phyloP scores from a whole-genome alignment of 257 asterid genomes.

The Solanum ossicruentum region DNA sequence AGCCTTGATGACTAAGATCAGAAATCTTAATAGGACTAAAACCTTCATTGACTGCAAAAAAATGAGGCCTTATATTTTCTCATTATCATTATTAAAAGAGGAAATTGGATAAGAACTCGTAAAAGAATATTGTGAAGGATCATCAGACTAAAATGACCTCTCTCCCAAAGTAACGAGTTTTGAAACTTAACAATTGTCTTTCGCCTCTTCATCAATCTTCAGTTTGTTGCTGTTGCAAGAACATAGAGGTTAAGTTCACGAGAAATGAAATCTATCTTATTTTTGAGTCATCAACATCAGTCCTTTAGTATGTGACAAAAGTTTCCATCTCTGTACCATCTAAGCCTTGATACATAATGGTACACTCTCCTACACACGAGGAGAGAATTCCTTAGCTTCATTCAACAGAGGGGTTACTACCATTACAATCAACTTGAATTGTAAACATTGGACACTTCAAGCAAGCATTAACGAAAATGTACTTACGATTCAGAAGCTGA shows the following conservation, averaged over 20 bases:
- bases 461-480: conserved; percentile 8
- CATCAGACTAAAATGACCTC: not conserved
- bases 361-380: too few species aligned
- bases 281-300: too few species aligned
- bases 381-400: too few species aligned
- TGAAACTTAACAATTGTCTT: not conserved
- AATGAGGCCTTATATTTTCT: not conserved
- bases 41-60: not conserved
- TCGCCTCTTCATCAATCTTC: not conserved
- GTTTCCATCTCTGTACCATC: too few species aligned
- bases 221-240: not conserved
- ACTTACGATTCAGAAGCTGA: conserved; percentile 84
- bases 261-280: too few species aligned
- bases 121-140: not conserved
- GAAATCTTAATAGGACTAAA: not conserved
- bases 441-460: not conserved
- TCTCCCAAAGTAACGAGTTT: not conserved
- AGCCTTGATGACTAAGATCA: not conserved
- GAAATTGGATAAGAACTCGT: not conserved
- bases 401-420: too few species aligned
- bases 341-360: too few species aligned
- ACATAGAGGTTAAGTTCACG: too few species aligned
- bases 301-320: too few species aligned
- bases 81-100: not conserved
- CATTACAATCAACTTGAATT: not conserved